These are phyloP conservation scores for Pseudopithomyces chartarum DNA, from an alignment of 2,329 filamentous ascomycete species.

Conservation along the genomic window DNA sequence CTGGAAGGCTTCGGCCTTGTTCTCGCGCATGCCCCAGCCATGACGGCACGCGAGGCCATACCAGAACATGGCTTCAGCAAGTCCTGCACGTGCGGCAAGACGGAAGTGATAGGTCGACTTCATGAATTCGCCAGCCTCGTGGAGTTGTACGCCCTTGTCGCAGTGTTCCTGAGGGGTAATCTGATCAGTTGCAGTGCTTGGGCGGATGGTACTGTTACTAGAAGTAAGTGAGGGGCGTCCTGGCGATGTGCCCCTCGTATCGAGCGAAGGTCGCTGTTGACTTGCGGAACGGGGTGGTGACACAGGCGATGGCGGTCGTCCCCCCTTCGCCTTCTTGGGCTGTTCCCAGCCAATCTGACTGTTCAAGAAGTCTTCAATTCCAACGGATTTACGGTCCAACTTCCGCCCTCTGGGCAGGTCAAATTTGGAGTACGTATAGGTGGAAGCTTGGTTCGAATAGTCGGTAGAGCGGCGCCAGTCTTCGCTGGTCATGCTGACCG, in stretches of 20 bases:
- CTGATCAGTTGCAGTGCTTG: constrained; percentile 59
- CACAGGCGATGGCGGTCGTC: constrained; percentile 44
- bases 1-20: constrained; percentile 84
- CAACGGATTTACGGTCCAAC: constrained; percentile 64
- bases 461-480: constrained; percentile 62
- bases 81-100: constrained; percentile 80
- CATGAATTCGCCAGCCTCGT: constrained; percentile 83
- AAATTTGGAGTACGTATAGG: constrained; percentile 88
- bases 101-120: constrained; percentile 97
- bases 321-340: constrained; percentile 34
- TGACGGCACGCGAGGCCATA: constrained; percentile 95
- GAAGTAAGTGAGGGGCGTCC: constrained; percentile 44
- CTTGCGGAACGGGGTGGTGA: constrained; percentile 46
- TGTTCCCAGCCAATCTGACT: constrained; percentile 67
- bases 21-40: constrained; percentile 96
- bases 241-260: constrained; percentile 22
- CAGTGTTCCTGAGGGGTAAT: constrained; percentile 88
- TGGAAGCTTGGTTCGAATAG: constrained; percentile 64
- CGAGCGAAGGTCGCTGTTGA: constrained; percentile 25
- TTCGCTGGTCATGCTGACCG: constrained; percentile 74
- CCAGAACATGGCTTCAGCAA: constrained; percentile 92
- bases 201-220: constrained; percentile 52
- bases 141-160: constrained; percentile 84
- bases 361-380: constrained; percentile 46
- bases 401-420: constrained; percentile 80